These are phyloP conservation scores for Ogataea trehaloabstinens DNA, from an alignment of 805 yeast species.

Conservation along the genomic window DNA sequence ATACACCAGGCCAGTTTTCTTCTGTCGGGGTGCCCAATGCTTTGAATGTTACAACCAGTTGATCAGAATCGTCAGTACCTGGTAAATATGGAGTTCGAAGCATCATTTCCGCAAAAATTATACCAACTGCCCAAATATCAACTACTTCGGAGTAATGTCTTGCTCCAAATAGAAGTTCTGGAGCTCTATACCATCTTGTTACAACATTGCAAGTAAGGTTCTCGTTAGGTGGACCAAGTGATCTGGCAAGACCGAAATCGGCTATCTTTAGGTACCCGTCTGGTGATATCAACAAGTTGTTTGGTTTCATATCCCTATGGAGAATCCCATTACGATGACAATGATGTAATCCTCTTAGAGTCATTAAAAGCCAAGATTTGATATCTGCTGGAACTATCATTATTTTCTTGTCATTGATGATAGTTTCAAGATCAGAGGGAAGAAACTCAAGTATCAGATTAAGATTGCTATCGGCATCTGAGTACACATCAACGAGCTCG, in stretches of 20 bases:
- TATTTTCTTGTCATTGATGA: slow-evolving; percentile 75
- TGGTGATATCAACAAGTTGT: slow-evolving; percentile 82
- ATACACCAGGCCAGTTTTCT: slow-evolving; percentile 85
- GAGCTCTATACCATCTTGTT: slow-evolving; percentile 97
- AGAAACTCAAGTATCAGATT: slow-evolving; percentile 90
- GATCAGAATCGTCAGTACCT: slow-evolving; percentile 87
- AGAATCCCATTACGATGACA: slow-evolving; percentile 89
- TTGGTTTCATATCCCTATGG: slow-evolving; percentile 93
- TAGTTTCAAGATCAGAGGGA: slow-evolving; percentile 87
- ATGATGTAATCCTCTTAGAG: slow-evolving; percentile 90
- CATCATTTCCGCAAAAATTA: slow-evolving; percentile 95
- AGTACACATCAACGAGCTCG: slow-evolving; percentile 84
- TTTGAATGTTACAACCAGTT: slow-evolving; percentile 86
- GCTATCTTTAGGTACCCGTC: slow-evolving; percentile 89
- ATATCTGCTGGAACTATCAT: slow-evolving; percentile 84
- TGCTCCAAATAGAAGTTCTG: slow-evolving; percentile 87
- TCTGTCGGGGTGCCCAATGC: slow-evolving; percentile 97
- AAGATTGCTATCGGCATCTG: slow-evolving; percentile 56
- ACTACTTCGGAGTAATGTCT: slow-evolving; percentile 85
- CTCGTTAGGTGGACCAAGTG: slow-evolving; percentile 74
- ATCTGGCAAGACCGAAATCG: slow-evolving; percentile 94
- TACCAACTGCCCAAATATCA: slow-evolving; percentile 96
- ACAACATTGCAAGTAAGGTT: slow-evolving; percentile 90
- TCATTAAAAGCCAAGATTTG: slow-evolving; percentile 93
- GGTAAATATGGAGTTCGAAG: slow-evolving; percentile 92